phyloP scores from a whole-genome alignment of 148 eudicot species.

The Dysphania ambrosioides region DNA sequence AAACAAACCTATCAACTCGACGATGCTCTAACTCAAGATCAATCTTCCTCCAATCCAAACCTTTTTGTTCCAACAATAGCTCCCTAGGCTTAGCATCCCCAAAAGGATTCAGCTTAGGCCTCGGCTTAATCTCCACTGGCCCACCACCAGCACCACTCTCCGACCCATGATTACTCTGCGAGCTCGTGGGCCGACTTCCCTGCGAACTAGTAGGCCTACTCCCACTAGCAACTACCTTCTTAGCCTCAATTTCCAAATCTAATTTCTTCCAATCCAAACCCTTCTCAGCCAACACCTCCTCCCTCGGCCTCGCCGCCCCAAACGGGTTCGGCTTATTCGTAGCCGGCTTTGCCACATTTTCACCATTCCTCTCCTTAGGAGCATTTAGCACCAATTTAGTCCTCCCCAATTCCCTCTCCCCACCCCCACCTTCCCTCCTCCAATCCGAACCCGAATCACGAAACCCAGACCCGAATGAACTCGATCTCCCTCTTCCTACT shows the following conservation, averaged over 20 bases:
- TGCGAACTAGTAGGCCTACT: conserved; percentile 78
- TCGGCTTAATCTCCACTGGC: conserved; percentile 36
- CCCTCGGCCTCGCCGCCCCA: conserved; percentile 92
- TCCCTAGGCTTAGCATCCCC: conserved; percentile 99
- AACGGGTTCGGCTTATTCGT: conserved; percentile 60
- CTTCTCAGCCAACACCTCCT: conserved; percentile 76
- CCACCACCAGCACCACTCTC: conserved; percentile 35
- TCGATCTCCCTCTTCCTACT: conserved; percentile 29
- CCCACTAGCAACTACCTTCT: conserved; percentile 40
- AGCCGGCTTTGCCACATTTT: conserved; percentile 27
- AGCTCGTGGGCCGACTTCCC: conserved; percentile 58
- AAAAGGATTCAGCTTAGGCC: conserved; percentile 86
- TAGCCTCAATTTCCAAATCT: conserved; percentile 66
- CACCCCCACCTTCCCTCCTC: conserved; percentile 42
- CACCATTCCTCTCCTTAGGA: conserved; percentile 20
- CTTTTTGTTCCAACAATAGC: conserved; percentile 79
- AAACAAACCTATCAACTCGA: conserved; percentile 59
- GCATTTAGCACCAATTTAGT: conserved; percentile 53
- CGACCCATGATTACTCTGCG: conserved; percentile 31
- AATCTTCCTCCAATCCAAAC: conserved; percentile 93
- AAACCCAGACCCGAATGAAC: conserved; percentile 48
- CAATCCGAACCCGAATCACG: conserved; percentile 53
- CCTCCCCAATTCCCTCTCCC: conserved; percentile 25
- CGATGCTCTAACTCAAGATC: conserved; percentile 84
- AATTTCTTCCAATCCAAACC: conserved; percentile 86